Base-by-base conservation (phyloP, 257 asterid genomes). In the Solanum verrucosum region DNA sequence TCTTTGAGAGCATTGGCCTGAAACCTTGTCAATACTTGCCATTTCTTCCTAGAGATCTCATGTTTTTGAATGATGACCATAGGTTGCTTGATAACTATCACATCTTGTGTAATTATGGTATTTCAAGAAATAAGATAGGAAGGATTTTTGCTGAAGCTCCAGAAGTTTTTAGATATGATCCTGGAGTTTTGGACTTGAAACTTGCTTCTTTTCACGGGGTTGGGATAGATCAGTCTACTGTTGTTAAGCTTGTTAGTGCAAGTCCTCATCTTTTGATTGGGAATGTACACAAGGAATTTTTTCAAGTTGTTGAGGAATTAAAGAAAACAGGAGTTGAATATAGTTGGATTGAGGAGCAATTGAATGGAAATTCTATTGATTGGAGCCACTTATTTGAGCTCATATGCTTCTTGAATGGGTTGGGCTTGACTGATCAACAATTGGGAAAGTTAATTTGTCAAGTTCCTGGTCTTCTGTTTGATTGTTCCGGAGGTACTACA, bases 1-100 rank as follows among this genome's bases (percentile, higher is more conserved):
- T 95, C 86, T 93, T 95, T 42, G 98, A 95, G 93, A 95, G 98
- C 89, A 91, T 94, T 86, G 98, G 98, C 20, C 78, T 95, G 89
- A 90, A 89, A 83, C 96, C 91, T 65, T 86, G 87, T n/a, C 96
- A 94, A 84, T 94, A 86, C 72, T 34, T 83, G 79, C 60, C 81
- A n/a, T 90, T 92, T 86, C 95, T 94, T 63, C 96, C 98, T 0
- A 91, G 92, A 88, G 88, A 92, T 38, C 83, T 94, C 89, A 92
- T 94, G 92, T 95, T 93, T 88, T 84, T 95, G 84, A 94, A 87
- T 87, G 97, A 95, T 89, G 98, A 95, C 88, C 90, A 87, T 3
- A 79, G 90, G 84, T 89, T 95, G 92, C 42, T 95, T 92, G 93
- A 92, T 89, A 95, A 90, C 88, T 95, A 92, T 89, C 91, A 92